Conservation (phyloP, 768 basidiomycete genomes). For the Calocera cornea region DNA sequence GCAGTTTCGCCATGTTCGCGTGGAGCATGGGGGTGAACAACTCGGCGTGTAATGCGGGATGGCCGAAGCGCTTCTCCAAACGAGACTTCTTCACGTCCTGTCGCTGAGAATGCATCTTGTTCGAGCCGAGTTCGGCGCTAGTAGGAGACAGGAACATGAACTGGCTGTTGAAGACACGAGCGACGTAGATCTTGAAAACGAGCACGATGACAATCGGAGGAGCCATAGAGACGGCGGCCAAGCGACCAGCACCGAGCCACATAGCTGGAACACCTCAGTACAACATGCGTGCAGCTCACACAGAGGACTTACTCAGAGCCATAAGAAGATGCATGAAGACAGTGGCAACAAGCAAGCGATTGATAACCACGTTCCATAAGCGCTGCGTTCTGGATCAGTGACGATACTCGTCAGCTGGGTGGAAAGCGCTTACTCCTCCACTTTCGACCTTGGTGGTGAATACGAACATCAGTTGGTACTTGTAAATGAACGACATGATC, state of each 20-base stretch:
- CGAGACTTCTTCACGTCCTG: slow-evolving; percentile 58
- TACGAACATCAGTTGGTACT: slow-evolving; percentile 95
- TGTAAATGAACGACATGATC: slow-evolving; percentile 32
- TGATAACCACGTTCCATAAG: slow-evolving; percentile 87
- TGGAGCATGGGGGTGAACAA: slow-evolving; percentile 83
- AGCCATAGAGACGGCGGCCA: slow-evolving; percentile 62
- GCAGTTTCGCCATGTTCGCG: slow-evolving; percentile 67
- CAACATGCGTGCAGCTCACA: slow-evolving; percentile 4
- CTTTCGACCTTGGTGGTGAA: slow-evolving; percentile 79
- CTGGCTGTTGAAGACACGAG: slow-evolving; percentile 45
- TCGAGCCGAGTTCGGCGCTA: slow-evolving; percentile 55
- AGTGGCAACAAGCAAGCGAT: slow-evolving; percentile 65
- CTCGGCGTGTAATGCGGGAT: slow-evolving; percentile 77
- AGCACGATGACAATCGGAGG: slow-evolving; percentile 72
- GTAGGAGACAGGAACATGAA: slow-evolving; percentile 82
- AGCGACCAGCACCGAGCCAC: slow-evolving; percentile 53
- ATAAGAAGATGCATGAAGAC: slow-evolving; percentile 80
- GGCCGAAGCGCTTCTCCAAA: slow-evolving; percentile 84
- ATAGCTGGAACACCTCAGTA: slow-evolving; percentile 41
- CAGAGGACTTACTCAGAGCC: slow-evolving; percentile 62
- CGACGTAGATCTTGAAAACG: slow-evolving; percentile 74
- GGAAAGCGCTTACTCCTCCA: slow-evolving; percentile 57
- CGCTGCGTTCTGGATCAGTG: slow-evolving; percentile 35
- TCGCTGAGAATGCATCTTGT: slow-evolving; percentile 65
- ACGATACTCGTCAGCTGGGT: background rate